phyloP scores from a whole-genome alignment of 768 basidiomycete species.

The Omphalotus guepiniiformis region DNA sequence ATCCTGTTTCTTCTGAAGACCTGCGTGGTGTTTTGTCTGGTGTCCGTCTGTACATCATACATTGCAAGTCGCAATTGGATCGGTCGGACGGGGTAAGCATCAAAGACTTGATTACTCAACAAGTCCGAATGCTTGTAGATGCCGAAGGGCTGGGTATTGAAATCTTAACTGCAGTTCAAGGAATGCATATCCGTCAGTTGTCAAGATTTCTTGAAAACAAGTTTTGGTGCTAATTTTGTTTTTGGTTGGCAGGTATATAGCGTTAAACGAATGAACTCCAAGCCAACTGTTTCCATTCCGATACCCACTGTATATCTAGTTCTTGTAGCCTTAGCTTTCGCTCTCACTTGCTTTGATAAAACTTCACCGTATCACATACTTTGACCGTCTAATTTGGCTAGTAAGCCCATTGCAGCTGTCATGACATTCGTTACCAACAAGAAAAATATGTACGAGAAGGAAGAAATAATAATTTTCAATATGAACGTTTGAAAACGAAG shows the following conservation, averaged over 20 bases:
- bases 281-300: conserved; percentile 9
- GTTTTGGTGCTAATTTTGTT: neutral
- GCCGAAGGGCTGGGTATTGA: conserved; percentile 63
- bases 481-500: no score
- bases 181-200: conserved; percentile 73
- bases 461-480: no score
- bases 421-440: no score
- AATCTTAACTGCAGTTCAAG: conserved; percentile 70
- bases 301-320: conserved; percentile 29
- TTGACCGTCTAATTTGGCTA: no score
- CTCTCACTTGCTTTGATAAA: neutral
- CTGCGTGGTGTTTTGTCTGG: conserved; percentile 52
- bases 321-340: conserved; percentile 33
- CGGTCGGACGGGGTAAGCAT: conserved; percentile 44
- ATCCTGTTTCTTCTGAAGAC: conserved; percentile 37
- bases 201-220: neutral
- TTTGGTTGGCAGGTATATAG: conserved; percentile 18
- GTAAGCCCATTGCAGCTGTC: no score
- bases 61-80: conserved; percentile 80
- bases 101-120: conserved; percentile 64
- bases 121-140: conserved; percentile 62
- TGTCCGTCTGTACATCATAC: conserved; percentile 72
- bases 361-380: no score
- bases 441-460: no score
- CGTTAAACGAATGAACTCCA: conserved; percentile 19